These are phyloP conservation scores for Coemansia sp. DNA, from an alignment of 192 early-diverging fungal species.

Conservation along the genomic window DNA sequence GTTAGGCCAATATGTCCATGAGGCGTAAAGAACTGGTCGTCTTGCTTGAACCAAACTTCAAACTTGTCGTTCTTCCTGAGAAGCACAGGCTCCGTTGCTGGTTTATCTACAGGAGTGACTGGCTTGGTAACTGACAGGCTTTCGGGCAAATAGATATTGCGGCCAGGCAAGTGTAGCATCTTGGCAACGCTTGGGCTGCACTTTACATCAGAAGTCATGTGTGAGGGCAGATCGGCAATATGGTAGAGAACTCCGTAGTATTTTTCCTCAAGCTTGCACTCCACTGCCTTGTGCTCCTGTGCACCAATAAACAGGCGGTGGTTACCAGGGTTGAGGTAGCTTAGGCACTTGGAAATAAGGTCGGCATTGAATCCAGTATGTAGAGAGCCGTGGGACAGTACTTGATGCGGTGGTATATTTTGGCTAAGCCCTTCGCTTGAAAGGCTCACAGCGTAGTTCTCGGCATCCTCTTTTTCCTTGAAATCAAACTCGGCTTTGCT, in stretches of 20 bases:
- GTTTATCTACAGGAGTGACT: background rate
- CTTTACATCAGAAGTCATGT: background rate
- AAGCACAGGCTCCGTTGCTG: constrained; percentile 17
- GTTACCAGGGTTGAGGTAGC: constrained; percentile 60
- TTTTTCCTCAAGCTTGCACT: constrained; percentile 57
- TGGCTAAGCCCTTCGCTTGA: no score
- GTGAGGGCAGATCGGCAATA: constrained; percentile 26
- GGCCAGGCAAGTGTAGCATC: constrained; percentile 9
- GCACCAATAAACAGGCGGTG: constrained; percentile 56
- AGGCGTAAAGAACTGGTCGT: constrained; percentile 86
- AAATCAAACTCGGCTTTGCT: constrained; percentile 58
- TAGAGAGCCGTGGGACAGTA: constrained; percentile 66
- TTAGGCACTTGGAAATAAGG: constrained; percentile 62
- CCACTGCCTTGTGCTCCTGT: constrained; percentile 28
- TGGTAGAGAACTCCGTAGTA: constrained; percentile 83
- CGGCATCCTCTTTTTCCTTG: constrained; percentile 63
- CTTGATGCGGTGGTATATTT: constrained; percentile 60
- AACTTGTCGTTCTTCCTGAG: constrained; percentile 13
- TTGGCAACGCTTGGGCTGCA: background rate
- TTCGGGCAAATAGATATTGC: constrained; percentile 26
- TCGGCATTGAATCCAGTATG: constrained; percentile 64
- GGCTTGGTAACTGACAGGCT: constrained; percentile 16
- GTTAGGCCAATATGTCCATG: constrained; percentile 71
- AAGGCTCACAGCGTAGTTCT: no score
- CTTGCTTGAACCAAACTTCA: constrained; percentile 91